Evolutionary conservation across 202 grass and related monocot species (phyloP).

Genomic region (Brachypodium distachyon): DNA sequence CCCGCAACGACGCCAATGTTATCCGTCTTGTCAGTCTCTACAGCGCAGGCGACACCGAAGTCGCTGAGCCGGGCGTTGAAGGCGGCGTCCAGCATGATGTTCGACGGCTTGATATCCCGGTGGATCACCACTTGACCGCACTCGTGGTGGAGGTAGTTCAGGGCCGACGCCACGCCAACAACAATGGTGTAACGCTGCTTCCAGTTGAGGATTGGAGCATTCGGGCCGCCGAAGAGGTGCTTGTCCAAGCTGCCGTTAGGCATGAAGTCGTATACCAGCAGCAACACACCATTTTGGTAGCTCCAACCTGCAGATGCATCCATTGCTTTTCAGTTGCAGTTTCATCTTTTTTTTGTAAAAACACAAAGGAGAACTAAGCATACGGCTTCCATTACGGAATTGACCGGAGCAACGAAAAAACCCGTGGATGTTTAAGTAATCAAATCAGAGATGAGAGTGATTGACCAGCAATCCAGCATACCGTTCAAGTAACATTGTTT

Average conservation of each 20-base stretch:
- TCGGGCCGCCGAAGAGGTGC: conserved; percentile 42
- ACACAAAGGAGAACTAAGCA: too few relatives aligned
- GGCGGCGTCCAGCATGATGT: conserved; percentile 55
- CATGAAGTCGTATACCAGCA: conserved; percentile 76
- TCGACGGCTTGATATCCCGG: conserved; percentile 75
- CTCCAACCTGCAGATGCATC: conserved; percentile 83
- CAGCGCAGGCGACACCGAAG: conserved; percentile 68
- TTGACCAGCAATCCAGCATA: too few relatives aligned
- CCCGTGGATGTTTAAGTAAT: too few relatives aligned
- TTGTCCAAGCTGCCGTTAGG: conserved; percentile 64
- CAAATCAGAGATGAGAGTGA: too few relatives aligned
- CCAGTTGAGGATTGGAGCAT: conserved; percentile 40
- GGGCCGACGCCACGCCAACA: conserved; percentile 39
- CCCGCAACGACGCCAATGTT: conserved; percentile 21
- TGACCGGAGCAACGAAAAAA: too few relatives aligned
- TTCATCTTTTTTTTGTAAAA: too few relatives aligned
- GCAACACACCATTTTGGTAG: too few relatives aligned
- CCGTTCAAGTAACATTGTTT: too few relatives aligned
- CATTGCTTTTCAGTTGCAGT: too few relatives aligned
- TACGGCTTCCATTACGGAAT: too few relatives aligned
- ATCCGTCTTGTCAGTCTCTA: conserved; percentile 61
- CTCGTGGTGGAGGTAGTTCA: conserved; percentile 74
- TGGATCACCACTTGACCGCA: conserved; percentile 71
- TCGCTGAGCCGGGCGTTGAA: conserved; percentile 78
- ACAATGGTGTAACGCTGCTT: conserved; percentile 42